Percentiles rank a stretch among this genome's conserved stretches.
Conservation (phyloP, 345 rosid species). For the Trapa bicornis region DNA sequence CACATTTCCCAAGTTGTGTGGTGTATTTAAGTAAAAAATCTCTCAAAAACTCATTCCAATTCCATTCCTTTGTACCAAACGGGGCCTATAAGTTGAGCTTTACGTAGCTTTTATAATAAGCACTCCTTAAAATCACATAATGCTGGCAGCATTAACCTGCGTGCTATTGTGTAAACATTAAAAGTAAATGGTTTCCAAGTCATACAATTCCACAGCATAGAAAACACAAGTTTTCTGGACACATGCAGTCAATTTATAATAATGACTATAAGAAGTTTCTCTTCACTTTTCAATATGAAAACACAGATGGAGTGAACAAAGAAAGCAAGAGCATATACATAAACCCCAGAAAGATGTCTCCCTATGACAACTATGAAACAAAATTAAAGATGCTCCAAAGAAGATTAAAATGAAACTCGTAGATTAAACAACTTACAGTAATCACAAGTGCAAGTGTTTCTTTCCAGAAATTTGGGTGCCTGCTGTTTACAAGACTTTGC, state of each 20-base stretch:
- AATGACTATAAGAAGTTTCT: not conserved
- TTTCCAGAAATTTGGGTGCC: conserved; percentile 88
- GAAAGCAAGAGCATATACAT: not conserved
- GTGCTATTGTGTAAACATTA: not conserved
- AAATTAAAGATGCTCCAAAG: not conserved
- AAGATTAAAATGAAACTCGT: not conserved
- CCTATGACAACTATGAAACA: not conserved
- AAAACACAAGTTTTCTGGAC: no score
- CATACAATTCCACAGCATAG: not conserved
- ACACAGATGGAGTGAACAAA: not conserved
- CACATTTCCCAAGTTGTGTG: no score
- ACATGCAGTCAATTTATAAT: no score
- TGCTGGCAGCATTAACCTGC: not conserved
- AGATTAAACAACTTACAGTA: conserved; percentile 43
- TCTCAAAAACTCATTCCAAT: no score
- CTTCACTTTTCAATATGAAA: not conserved
- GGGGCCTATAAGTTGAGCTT: not conserved
- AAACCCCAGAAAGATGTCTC: not conserved
- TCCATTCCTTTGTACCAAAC: no score
- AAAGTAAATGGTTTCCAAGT: not conserved
- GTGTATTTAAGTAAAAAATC: no score
- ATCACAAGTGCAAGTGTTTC: conserved; percentile 93
- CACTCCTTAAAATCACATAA: not conserved
- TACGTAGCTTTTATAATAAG: not conserved
- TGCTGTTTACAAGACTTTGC: conserved; percentile 51